Evolutionary conservation across 495 filamentous ascomycete species (phyloP), one percentile per base, ranked within the genome.

Genomic region (Penicillium robsamsonii): DNA sequence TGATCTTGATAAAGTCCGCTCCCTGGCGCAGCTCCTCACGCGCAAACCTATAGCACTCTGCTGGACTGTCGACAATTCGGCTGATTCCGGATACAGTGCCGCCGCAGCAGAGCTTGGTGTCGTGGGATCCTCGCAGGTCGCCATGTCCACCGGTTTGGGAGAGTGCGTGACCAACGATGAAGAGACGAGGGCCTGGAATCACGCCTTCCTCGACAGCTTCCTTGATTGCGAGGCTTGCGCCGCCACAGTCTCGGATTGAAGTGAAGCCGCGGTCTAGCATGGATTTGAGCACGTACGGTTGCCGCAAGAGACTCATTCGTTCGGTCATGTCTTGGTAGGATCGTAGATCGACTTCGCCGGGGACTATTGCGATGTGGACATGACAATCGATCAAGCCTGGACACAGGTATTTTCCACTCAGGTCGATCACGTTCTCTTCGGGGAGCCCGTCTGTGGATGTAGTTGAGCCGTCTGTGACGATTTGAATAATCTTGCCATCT

Each of bases 321-420:
- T 68, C 37, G 11, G 57, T 44, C 64, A 68, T 59, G 15, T 70
- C 59, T 5, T 53, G 60, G 27, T 63, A 63, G 31, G 60, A 57
- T 5, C 57, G 63, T 15, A 74, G 49, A 12, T 55, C 56, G 37
- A 58, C 52, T 27, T 71, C 65, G n/a, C 78, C 76, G 0, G 78
- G 76, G 0, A 70, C 71, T 0, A 80, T 70, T 10, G 68, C 64
- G 41, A 85, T 66, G 47, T 85, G 83, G 7, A 84, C 81, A 56
- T 85, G 83, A 59, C 72, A 75, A 63, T 86, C 83, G n/a, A 84
- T 82, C 3, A 86, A 66, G 5, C 81, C 82, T 0, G 81, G 81
- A 22, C 77, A 76, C 0, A 84, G 45, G 51, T 76, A 84, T 40
- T 73, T 75, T 15, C 75, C 76, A 0, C 62, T 62, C 5, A 76